Conservation (phyloP, 441 rosid genomes). For the Iberis amara region DNA sequence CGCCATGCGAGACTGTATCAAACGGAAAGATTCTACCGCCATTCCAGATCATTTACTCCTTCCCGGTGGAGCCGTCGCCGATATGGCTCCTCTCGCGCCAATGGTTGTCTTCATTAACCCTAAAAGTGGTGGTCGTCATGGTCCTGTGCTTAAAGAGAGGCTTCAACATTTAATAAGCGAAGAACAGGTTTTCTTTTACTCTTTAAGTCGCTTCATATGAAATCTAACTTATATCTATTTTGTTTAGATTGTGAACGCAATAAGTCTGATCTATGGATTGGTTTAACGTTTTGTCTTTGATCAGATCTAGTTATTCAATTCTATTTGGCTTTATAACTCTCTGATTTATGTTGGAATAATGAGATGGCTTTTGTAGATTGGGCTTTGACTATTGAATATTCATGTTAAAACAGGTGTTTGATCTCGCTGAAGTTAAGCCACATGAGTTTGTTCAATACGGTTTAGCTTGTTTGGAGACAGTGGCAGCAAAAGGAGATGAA, state of each 20-base stretch:
- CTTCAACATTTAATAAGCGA: conserved; percentile 69
- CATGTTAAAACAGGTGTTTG: conserved; percentile 51
- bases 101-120: conserved; percentile 77
- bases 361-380: not conserved
- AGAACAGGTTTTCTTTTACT: conserved; percentile 58
- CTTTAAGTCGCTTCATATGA: no score
- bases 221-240: no score
- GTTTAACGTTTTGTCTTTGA: conserved; percentile 13
- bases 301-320: no score
- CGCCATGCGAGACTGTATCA: conserved; percentile 61
- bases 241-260: conserved; percentile 4
- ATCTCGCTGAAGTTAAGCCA: conserved; percentile 66
- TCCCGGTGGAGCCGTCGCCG: conserved; percentile 32
- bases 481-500: conserved; percentile 53
- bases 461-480: conserved; percentile 53
- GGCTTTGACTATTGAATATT: not conserved
- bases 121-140: conserved; percentile 80
- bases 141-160: conserved; percentile 72
- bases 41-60: conserved; percentile 34
- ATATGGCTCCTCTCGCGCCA: conserved; percentile 58
- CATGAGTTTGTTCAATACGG: conserved; percentile 62
- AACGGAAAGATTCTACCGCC: conserved; percentile 35
- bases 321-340: no score
- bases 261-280: conserved; percentile 3
- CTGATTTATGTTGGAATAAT: not conserved